Percentiles rank a stretch among this genome's conserved stretches.
phyloP scores from a whole-genome alignment of 805 yeast genomes.

The Ogataea salicorniae region DNA sequence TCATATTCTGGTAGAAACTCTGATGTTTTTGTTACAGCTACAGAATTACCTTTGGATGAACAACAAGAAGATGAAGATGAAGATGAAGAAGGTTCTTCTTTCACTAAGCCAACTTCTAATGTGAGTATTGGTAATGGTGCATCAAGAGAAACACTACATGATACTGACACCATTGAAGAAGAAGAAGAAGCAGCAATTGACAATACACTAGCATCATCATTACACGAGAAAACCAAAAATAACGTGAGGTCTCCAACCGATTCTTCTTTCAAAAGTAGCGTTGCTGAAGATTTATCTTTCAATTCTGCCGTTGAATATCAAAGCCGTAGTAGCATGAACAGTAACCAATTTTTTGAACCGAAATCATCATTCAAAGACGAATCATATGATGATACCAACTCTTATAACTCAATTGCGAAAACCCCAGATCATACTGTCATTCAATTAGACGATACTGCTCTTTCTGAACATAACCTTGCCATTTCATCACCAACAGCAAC shows the following conservation, averaged over 20 bases:
- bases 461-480: too few species aligned
- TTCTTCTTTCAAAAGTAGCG: not conserved
- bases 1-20: not conserved
- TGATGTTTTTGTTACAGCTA: constrained; percentile 36
- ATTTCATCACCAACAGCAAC: too few species aligned
- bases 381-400: constrained; percentile 4
- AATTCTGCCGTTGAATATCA: not conserved
- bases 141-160: not conserved
- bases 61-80: not conserved
- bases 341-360: not conserved
- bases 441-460: not conserved
- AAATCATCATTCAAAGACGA: constrained; percentile 1
- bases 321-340: not conserved
- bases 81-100: not conserved
- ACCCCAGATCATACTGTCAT: constrained; percentile 15
- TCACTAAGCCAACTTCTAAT: not conserved
- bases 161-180: not conserved
- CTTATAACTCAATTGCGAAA: constrained; percentile 17
- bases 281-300: constrained; percentile 5
- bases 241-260: too few species aligned
- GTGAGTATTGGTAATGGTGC: not conserved
- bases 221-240: not conserved
- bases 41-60: constrained; percentile 26
- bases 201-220: not conserved
- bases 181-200: not conserved